phyloP scores from a whole-genome alignment of 2,329 filamentous ascomycete species.

The Ophiostoma himal-ulmi region DNA sequence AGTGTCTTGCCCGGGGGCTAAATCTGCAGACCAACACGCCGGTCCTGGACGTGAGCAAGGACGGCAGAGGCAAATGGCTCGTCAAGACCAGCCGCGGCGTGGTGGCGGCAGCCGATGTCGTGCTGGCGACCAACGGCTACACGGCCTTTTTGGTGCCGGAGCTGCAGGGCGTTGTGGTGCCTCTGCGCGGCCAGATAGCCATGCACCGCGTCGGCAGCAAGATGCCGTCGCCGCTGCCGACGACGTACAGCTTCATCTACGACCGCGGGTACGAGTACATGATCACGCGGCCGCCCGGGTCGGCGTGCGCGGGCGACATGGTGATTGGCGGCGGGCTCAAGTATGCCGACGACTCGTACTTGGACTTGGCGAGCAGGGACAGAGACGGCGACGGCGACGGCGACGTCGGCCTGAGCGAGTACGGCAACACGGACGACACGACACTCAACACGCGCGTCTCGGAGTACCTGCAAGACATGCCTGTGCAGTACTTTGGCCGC shows the following conservation, averaged over 20 bases:
- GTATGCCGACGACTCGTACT: conserved; percentile 30
- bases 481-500: conserved; percentile 47
- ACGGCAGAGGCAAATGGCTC: conserved; percentile 30
- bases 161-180: conserved; percentile 45
- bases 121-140: conserved; percentile 51
- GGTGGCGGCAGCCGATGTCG: conserved; percentile 39
- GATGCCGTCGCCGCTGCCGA: conserved; percentile 37
- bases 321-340: conserved; percentile 56
- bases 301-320: conserved; percentile 44
- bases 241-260: conserved; percentile 58
- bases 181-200: conserved; percentile 46
- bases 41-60: conserved; percentile 31
- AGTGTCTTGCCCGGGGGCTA: conserved; percentile 40
- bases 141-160: conserved; percentile 40
- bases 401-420: conserved; percentile 41
- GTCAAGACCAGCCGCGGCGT: conserved; percentile 41
- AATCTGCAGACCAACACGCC: conserved; percentile 51
- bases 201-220: conserved; percentile 36
- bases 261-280: conserved; percentile 61
- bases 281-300: conserved; percentile 49
- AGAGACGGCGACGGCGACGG: not conserved
- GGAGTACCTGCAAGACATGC: conserved; percentile 40
- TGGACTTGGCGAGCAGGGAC: conserved; percentile 24
- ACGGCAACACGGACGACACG: conserved; percentile 53
- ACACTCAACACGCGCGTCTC: conserved; percentile 46